Conservation (phyloP, 441 rosid genomes). For the Raphanus hybrid region DNA sequence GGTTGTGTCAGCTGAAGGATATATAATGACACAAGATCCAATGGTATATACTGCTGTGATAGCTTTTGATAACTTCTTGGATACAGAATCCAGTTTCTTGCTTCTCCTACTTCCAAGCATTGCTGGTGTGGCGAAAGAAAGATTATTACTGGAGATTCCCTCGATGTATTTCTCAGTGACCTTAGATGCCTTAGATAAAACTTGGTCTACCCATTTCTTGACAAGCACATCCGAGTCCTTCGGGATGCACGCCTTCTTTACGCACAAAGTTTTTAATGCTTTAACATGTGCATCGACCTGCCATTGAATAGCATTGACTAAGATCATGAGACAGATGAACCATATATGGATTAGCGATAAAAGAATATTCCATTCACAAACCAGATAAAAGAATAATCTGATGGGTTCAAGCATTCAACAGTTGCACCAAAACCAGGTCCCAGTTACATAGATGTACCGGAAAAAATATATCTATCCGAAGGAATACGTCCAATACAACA, state of each 20-base stretch:
- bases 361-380: not conserved
- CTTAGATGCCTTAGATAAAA: slow-evolving; percentile 67
- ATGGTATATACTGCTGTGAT: slow-evolving; percentile 76
- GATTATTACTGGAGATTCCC: slow-evolving; percentile 47
- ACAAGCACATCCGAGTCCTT: slow-evolving; percentile 74
- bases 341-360: not conserved
- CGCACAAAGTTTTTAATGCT: slow-evolving; percentile 88
- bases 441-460: slow-evolving; percentile 17
- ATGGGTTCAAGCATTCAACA: slow-evolving; percentile 13
- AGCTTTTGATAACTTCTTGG: slow-evolving; percentile 56
- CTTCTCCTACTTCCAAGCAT: slow-evolving; percentile 57
- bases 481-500: not conserved
- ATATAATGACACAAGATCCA: slow-evolving; percentile 74
- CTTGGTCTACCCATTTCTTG: slow-evolving; percentile 68
- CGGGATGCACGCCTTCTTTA: slow-evolving; percentile 65
- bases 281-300: slow-evolving; percentile 95
- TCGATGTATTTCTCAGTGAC: slow-evolving; percentile 72
- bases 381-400: slow-evolving; percentile 19
- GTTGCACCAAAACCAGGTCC: not conserved
- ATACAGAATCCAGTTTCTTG: slow-evolving; percentile 47
- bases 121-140: slow-evolving; percentile 71
- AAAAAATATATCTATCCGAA: slow-evolving; percentile 13
- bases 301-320: slow-evolving; percentile 39
- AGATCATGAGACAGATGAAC: slow-evolving; percentile 16
- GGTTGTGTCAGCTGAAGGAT: slow-evolving; percentile 77